Conservation (phyloP, 2,329 filamentous ascomycete genomes). For the Cadophora sp. region DNA sequence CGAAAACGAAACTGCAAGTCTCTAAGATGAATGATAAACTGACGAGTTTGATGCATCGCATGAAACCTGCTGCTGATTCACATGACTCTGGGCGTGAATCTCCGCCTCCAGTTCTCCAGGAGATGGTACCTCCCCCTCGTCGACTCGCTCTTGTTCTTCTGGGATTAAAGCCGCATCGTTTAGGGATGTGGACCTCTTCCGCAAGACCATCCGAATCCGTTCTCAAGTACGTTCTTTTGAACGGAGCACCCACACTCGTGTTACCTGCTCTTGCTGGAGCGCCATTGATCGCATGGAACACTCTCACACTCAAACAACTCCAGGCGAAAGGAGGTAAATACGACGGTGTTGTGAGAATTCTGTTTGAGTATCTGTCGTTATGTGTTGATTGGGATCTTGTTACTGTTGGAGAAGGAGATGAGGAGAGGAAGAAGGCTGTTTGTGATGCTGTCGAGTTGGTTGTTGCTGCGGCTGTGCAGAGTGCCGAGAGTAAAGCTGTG, state of each 20-base stretch:
- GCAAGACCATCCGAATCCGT: constrained; percentile 26
- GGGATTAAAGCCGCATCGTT: constrained; percentile 27
- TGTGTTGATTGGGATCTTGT: constrained; percentile 31
- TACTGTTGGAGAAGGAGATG: constrained; percentile 26
- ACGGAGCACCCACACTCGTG: constrained; percentile 28
- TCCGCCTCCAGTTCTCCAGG: constrained; percentile 26
- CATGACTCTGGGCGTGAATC: constrained; percentile 18
- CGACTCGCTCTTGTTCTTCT: constrained; percentile 28
- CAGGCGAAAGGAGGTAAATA: constrained; percentile 26
- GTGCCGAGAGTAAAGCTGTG: constrained; percentile 27
- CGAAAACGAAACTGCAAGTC: constrained; percentile 24
- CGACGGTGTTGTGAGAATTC: constrained; percentile 23
- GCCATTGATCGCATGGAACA: constrained; percentile 29
- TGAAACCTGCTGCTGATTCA: constrained; percentile 18
- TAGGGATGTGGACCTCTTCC: constrained; percentile 31
- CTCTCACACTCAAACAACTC: constrained; percentile 26
- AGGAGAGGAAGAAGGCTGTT: constrained; percentile 29
- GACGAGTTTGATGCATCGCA: constrained; percentile 22
- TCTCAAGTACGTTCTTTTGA: constrained; percentile 27
- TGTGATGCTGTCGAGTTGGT: constrained; percentile 27
- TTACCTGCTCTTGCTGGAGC: constrained; percentile 28
- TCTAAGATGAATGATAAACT: constrained; percentile 28
- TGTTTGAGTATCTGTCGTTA: constrained; percentile 29
- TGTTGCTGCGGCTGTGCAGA: constrained; percentile 27
- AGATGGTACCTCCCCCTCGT: constrained; percentile 23